Evolutionary conservation across 768 basidiomycete species (phyloP).

Genomic region (Rhodosporidiobolus sp.): DNA sequence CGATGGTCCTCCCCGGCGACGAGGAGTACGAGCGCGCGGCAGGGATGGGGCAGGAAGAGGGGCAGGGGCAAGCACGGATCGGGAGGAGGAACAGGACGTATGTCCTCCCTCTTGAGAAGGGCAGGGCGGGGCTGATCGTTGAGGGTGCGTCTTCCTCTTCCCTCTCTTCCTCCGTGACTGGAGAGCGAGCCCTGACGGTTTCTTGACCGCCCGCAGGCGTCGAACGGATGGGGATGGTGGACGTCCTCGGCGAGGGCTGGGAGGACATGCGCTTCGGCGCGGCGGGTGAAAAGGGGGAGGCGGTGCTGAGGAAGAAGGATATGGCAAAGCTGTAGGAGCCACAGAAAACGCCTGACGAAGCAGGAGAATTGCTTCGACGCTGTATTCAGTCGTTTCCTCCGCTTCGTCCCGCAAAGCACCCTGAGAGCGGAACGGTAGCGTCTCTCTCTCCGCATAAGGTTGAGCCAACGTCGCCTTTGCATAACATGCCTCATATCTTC

Average conservation of each 20-base stretch:
- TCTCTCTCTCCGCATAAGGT: too few relatives aligned
- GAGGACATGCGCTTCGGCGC: conserved; percentile 31
- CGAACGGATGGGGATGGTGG: background rate
- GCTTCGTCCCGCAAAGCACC: too few relatives aligned
- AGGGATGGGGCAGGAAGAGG: background rate
- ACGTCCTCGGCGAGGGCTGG: conserved; percentile 22
- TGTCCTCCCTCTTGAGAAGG: conserved; percentile 21
- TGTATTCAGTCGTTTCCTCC: too few relatives aligned
- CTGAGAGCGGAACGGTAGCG: too few relatives aligned
- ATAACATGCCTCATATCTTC: too few relatives aligned
- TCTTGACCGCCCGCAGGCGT: background rate
- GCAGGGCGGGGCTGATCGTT: conserved; percentile 11
- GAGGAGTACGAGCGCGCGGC: conserved; percentile 2
- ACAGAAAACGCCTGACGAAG: too few relatives aligned
- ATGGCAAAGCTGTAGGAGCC: background rate
- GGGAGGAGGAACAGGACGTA: conserved; percentile 23
- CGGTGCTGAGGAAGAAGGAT: background rate
- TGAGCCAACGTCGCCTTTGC: too few relatives aligned
- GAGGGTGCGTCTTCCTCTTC: background rate
- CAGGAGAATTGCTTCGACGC: too few relatives aligned
- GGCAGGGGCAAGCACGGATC: background rate
- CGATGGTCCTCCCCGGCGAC: conserved; percentile 30
- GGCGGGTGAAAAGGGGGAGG: conserved; percentile 23
- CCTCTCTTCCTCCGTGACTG: too few relatives aligned
- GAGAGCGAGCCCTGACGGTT: background rate